Base-by-base conservation (phyloP, 2,329 filamentous ascomycete genomes). In the Blastomyces emzantsi region DNA sequence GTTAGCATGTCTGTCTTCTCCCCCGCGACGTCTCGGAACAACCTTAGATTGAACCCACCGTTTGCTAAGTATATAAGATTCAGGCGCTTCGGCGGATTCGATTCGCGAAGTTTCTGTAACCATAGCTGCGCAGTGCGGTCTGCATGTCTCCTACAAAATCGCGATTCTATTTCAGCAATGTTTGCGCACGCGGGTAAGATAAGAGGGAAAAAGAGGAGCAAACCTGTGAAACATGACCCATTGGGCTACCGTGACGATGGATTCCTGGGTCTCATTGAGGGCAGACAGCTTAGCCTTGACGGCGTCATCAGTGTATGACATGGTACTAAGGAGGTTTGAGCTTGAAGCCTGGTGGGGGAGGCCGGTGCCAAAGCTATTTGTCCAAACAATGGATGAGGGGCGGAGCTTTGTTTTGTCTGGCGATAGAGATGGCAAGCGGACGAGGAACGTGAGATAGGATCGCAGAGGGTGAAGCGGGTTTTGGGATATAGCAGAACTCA, bases 181-280 rank as follows among this genome's bases (percentile, higher is more conserved):
- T 17, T 22, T n/a, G 45, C 19, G 6, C 8, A 28, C 19, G 19
- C 22, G 33, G 33, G 6, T 30, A 11, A 62, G 49, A 59, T 61
- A 28, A 41, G 15, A 36, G 19, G n/a, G 0, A 41, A 1, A 19
- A 8, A 3, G 19, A 36, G 2, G 7, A 33, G 30, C 68, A 69
- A 86, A 96, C 92, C 92, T 89, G 79, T 99, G 93, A 75, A 99
- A 99, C 89, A 99, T 95, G 66, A 99, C 94, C 95, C 95, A 99
- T 86, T 97, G 93, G 64, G 94, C 92, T 66, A 96, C 92, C 45
- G 90, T 93, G 66, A 96, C 86, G 73, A 99, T 97, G 78, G 92
- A 95, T 75, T 99, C 94, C 75, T 99, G 93, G 13, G 92, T 96
- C 78, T 99, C 95, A 77, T 96, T 97, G 66, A 99, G 85, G 52